A percentile compares a stretch with the other conserved stretches of the same genome.
phyloP scores from a whole-genome alignment of 169 alveolate species.

The Eimeria falciformis region DNA sequence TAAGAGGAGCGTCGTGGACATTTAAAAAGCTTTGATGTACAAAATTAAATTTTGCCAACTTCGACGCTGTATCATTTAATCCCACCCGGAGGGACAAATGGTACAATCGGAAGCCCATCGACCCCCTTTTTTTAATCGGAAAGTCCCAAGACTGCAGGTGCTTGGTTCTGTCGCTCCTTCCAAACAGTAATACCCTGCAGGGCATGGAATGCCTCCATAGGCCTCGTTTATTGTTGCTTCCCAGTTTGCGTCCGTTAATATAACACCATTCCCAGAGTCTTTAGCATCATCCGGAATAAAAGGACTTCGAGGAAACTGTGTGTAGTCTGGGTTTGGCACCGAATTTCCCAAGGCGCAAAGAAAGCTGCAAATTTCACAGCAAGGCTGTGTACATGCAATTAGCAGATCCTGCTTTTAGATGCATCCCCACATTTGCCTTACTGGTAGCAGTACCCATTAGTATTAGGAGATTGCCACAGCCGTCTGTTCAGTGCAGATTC shows the following conservation, averaged over 20 bases:
- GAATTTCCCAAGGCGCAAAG: constrained; percentile 50
- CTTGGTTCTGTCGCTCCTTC: constrained; percentile 42
- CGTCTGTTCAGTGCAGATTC: too few species aligned
- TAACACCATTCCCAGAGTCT: constrained; percentile 28
- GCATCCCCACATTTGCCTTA: not conserved
- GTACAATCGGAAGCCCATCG: constrained; percentile 64
- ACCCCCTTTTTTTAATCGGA: constrained; percentile 36
- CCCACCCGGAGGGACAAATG: constrained; percentile 56
- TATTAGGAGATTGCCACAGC: too few species aligned
- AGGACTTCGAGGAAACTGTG: constrained; percentile 45
- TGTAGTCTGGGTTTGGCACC: constrained; percentile 48
- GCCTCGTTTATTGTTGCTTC: not conserved
- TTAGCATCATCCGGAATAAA: constrained; percentile 30
- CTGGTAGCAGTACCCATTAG: too few species aligned
- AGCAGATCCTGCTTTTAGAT: not conserved
- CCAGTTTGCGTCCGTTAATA: constrained; percentile 46
- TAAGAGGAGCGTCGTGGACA: too few species aligned
- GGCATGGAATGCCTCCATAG: constrained; percentile 69
- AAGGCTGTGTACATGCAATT: not conserved
- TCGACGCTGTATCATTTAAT: not conserved
- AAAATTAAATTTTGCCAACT: too few species aligned
- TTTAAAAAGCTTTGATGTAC: too few species aligned
- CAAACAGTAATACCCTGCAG: constrained; percentile 44
- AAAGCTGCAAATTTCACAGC: constrained; percentile 13
- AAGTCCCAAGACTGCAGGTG: constrained; percentile 24